Percentiles rank a stretch among this genome's conserved stretches.
Evolutionary conservation across 2,329 filamentous ascomycete genomes (phyloP).

Genomic region (Trichocomaceae sp.): DNA sequence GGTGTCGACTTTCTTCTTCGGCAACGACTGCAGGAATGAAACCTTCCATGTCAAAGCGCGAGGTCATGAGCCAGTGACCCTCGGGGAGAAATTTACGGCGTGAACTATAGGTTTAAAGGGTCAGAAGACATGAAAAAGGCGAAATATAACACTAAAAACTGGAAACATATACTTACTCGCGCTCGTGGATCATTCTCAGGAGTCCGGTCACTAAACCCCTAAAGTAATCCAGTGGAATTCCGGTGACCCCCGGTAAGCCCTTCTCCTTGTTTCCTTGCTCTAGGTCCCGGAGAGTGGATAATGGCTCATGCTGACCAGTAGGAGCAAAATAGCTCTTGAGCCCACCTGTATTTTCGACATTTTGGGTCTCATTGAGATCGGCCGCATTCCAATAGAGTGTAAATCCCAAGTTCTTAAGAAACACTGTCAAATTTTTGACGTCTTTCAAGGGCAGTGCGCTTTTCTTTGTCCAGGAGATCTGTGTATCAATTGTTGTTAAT

Average conservation of each 20-base stretch:
- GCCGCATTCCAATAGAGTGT: slow-evolving; percentile 76
- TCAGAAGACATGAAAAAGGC: slow-evolving; percentile 8
- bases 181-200: slow-evolving; percentile 81
- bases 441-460: slow-evolving; percentile 66
- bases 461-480: slow-evolving; percentile 51
- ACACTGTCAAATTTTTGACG: slow-evolving; percentile 67
- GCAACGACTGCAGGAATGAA: slow-evolving; percentile 81
- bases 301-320: slow-evolving; percentile 16
- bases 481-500: slow-evolving; percentile 40
- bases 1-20: slow-evolving; percentile 73
- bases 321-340: slow-evolving; percentile 43
- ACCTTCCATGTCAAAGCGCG: slow-evolving; percentile 74
- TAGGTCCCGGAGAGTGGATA: slow-evolving; percentile 27
- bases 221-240: slow-evolving; percentile 70
- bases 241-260: slow-evolving; percentile 57
- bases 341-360: slow-evolving; percentile 32
- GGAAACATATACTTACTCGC: slow-evolving; percentile 53
- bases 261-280: slow-evolving; percentile 36
- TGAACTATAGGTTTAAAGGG: slow-evolving; percentile 45
- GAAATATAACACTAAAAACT: neutral
- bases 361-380: slow-evolving; percentile 50
- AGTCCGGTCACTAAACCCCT: slow-evolving; percentile 73
- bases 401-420: slow-evolving; percentile 87
- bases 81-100: slow-evolving; percentile 72
- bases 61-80: slow-evolving; percentile 94